Evolutionary conservation across 352 stramenopile genomes (phyloP), one percentile per base, ranked within the genome.

Genomic region (Globisporangium irregulare): DNA sequence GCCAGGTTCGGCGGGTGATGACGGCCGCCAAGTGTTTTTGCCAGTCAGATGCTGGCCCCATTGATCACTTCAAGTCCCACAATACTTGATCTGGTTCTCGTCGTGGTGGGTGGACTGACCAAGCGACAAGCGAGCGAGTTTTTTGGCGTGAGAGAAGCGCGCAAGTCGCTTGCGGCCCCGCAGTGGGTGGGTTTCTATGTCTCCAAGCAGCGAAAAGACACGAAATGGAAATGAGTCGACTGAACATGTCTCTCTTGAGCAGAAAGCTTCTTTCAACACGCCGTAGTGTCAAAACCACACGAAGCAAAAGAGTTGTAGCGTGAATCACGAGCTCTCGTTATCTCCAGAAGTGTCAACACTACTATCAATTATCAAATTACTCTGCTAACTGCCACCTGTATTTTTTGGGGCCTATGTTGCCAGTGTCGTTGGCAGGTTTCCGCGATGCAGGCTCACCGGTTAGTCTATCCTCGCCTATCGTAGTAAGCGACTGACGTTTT

Each of bases 61-160:
- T 50, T 5, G 36, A 43, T 6, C 43, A 4, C 15, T 50, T 50
- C 43, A 50, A 41, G 8, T 41, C 9, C 34, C 34, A 46, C 12
- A 20, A 46, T 5, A 46, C 38, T 46, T 46, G 38, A 46, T 2
- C 14, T 18, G 14, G 38, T 46, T 18, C 14, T 46, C 38, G 12
- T 46, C 10, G 38, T n/a, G 14, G 41, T 20, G 12, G 41, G 14
- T 48, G 41, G 41, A 48, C 41, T 48, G 41, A 48, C 41, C 41
- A n/a, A 48, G 41, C n/a, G 41, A 48, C 41, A 48, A 48, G 38
- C 41, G 5, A 50, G 43, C 43, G 43, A 50, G 43, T 48, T 48
- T 48, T 20, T 48, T 48, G 41, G 46, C 18, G 24, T n/a, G 10
- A 54, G 22, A 64, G 34, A 64, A 64, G 55, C 55, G 55, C 55